phyloP scores from a whole-genome alignment of 2,329 filamentous ascomycete genomes.

The Alternaria incomplexa region DNA sequence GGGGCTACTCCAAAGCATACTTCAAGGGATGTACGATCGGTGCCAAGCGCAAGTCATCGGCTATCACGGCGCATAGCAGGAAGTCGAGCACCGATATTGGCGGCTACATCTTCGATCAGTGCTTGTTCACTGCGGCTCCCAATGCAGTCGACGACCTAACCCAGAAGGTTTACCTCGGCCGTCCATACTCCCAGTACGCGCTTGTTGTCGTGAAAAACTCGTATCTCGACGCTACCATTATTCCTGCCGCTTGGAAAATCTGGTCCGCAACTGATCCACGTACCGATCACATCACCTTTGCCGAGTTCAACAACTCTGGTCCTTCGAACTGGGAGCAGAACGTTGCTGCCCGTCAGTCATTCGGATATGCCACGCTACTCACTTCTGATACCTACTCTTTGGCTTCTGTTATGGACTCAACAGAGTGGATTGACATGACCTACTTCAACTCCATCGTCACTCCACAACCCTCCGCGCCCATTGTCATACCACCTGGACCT shows the following conservation, averaged over 20 bases:
- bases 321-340: slow-evolving; percentile 46
- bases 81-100: slow-evolving; percentile 33
- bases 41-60: slow-evolving; percentile 45
- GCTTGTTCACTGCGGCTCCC: slow-evolving; percentile 50
- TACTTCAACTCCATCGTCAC: slow-evolving; percentile 49
- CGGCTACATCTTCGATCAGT: slow-evolving; percentile 62
- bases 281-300: slow-evolving; percentile 60
- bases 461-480: slow-evolving; percentile 28
- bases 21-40: slow-evolving; percentile 57
- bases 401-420: slow-evolving; percentile 44
- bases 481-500: slow-evolving; percentile 26
- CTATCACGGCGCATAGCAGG: slow-evolving; percentile 34
- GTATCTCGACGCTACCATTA: slow-evolving; percentile 60
- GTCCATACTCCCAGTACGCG: slow-evolving; percentile 58
- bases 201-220: slow-evolving; percentile 58
- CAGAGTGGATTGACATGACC: slow-evolving; percentile 49
- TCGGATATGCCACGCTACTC: slow-evolving; percentile 43
- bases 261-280: slow-evolving; percentile 59
- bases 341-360: slow-evolving; percentile 43
- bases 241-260: slow-evolving; percentile 61
- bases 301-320: slow-evolving; percentile 65
- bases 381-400: slow-evolving; percentile 46
- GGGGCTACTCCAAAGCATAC: slow-evolving; percentile 59
- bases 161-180: slow-evolving; percentile 56
- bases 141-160: slow-evolving; percentile 41